Conservation (phyloP, 2,329 filamentous ascomycete genomes). For the Venturia aucupariae region DNA sequence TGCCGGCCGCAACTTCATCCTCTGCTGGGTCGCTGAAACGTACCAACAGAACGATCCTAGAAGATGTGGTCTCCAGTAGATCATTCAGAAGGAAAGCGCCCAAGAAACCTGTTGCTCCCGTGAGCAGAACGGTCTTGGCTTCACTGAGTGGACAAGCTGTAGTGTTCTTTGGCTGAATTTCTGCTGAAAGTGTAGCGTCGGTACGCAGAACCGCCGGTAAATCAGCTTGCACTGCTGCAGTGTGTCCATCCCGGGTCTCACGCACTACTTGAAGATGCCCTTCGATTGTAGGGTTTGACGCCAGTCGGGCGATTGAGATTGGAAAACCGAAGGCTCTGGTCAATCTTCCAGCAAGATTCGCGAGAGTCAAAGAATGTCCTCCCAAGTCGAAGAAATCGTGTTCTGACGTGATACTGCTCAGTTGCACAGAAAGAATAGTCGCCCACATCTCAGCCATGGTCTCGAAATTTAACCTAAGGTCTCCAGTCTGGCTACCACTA, state of each 20-base stretch:
- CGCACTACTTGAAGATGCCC: conserved; percentile 66
- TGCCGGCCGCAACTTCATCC: conserved; percentile 55
- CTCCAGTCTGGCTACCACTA: conserved; percentile 35
- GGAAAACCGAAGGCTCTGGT: conserved; percentile 63
- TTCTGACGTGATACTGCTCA: conserved; percentile 52
- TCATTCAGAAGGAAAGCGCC: conserved; percentile 65
- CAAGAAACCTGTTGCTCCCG: conserved; percentile 67
- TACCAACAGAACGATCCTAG: conserved; percentile 63
- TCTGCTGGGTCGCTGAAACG: conserved; percentile 60
- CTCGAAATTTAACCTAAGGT: conserved; percentile 56
- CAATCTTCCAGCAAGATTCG: conserved; percentile 62
- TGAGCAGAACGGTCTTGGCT: conserved; percentile 61
- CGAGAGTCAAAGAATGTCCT: conserved; percentile 69
- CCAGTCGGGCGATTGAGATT: conserved; percentile 61
- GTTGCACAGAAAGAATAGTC: conserved; percentile 55
- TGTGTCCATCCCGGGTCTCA: conserved; percentile 61
- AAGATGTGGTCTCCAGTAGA: conserved; percentile 57
- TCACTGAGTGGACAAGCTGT: conserved; percentile 52
- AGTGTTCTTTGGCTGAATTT: conserved; percentile 51
- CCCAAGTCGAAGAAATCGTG: conserved; percentile 77
- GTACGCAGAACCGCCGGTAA: conserved; percentile 58
- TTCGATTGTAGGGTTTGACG: conserved; percentile 60
- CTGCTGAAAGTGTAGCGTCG: conserved; percentile 58
- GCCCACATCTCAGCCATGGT: conserved; percentile 66
- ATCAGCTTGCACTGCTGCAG: conserved; percentile 66